These are phyloP conservation scores for Candolleomyces aberdarensis DNA, from an alignment of 768 basidiomycete species.

Conservation along the genomic window DNA sequence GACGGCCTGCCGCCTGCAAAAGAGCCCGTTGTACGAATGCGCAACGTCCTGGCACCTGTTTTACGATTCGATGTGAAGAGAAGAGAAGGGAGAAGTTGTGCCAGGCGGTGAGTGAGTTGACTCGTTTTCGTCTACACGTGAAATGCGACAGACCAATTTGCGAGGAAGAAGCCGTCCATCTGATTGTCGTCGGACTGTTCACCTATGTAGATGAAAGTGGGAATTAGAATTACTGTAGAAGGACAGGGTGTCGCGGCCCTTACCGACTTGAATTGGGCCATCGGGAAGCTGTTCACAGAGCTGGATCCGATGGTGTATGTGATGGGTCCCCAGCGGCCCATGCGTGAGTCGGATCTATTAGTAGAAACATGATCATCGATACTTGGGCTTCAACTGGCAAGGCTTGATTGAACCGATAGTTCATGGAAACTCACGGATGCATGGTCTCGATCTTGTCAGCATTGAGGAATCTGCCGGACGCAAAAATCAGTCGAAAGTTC, in stretches of 20 bases:
- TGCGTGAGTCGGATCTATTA: slow-evolving; percentile 40
- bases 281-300: slow-evolving; percentile 40
- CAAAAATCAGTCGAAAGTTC: neutral
- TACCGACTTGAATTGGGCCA: slow-evolving; percentile 47
- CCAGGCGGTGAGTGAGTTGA: neutral
- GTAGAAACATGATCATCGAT: neutral
- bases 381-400: neutral
- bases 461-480: slow-evolving; percentile 38
- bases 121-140: neutral
- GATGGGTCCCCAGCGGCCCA: slow-evolving; percentile 44
- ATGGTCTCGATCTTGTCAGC: slow-evolving; percentile 48
- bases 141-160: slow-evolving; percentile 31
- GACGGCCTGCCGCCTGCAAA: slow-evolving; percentile 48
- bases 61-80: neutral
- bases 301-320: slow-evolving; percentile 43
- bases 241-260: neutral
- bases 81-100: neutral
- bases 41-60: slow-evolving; percentile 41
- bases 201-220: slow-evolving; percentile 21
- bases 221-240: neutral
- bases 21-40: slow-evolving; percentile 42
- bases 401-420: neutral
- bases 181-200: slow-evolving; percentile 42
- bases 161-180: slow-evolving; percentile 38
- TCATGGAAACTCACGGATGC: slow-evolving; percentile 36